Evolutionary conservation across 106 monocot genomes (phyloP), one percentile per base, ranked within the genome.

Genomic region (Agapanthus africanus): DNA sequence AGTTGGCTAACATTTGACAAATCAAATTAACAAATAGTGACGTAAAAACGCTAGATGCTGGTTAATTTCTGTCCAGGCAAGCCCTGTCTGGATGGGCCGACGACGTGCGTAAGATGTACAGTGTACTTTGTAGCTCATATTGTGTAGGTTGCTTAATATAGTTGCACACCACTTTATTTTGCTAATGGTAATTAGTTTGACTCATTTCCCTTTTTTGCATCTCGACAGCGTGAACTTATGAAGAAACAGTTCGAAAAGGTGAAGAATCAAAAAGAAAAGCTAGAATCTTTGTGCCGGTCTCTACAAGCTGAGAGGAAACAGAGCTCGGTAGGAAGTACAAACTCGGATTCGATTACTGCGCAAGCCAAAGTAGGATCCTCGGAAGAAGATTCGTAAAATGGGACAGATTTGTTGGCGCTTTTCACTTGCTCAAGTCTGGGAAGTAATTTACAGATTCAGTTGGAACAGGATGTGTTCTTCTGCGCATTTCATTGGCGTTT

Each of bases 231-330:
- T 0, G 95, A 97, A 66, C 21, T 32, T 44, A 84, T 84, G 80
- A 97, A 97, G 82, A 86, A 80, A 56, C 89, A 89, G 54, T 49
- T 97, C 3, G 91, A 88, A 32, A 97, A 92, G 68, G 40, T 65
- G 23, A 92, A 78, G 66, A 97, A 92, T 27, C 95, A 92, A 47
- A 97, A 92, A 73, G 91, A 91, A 52, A 97, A 92, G 64, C 79
- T 97, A 11, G 95, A 97, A 65, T 88, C 95, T 27, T 71, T 97
- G 61, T 97, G 95, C 69, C 83, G 95, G 30, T 84, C 86, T 9
- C 72, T 97, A 42, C 91, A 89, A 57, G 88, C 86, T 37, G 91
- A 97, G 77, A 86, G 88, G 71, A 97, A 92, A 66, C 74, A 86
- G 70, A 74, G 49, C 40, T 71, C 34, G 1, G 30, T n/a, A 8